phyloP scores from a whole-genome alignment of 352 stramenopile species.

The Saprolegnia diclina region DNA sequence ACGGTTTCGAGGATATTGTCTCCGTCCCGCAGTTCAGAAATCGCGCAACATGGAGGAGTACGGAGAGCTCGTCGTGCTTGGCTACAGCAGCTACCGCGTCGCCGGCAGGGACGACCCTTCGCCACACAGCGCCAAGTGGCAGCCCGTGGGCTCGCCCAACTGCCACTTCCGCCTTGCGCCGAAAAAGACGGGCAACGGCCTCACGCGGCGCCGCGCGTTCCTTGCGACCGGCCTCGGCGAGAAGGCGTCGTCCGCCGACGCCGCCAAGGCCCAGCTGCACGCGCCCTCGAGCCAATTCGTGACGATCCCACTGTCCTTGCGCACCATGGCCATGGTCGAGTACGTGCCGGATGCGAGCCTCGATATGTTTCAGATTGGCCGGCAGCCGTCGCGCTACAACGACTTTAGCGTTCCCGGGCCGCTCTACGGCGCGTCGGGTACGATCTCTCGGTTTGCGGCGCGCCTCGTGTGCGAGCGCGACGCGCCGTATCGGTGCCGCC shows the following conservation, averaged over 20 bases:
- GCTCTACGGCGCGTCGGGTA: conserved; percentile 62
- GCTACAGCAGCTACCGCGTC: conserved; percentile 80
- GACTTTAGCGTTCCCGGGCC: conserved; percentile 73
- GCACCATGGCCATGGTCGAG: conserved; percentile 54
- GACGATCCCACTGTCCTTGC: conserved; percentile 34
- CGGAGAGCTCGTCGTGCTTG: conserved; percentile 72
- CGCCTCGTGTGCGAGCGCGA: conserved; percentile 56
- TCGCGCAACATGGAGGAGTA: conserved; percentile 31
- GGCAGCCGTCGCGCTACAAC: conserved; percentile 67
- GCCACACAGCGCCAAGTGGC: conserved; percentile 2
- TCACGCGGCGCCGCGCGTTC: neutral
- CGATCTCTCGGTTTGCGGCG: conserved; percentile 65
- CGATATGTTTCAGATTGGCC: conserved; percentile 81
- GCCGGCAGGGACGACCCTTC: conserved; percentile 20
- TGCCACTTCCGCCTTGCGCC: conserved; percentile 1
- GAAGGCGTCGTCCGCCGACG: neutral
- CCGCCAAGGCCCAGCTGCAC: neutral
- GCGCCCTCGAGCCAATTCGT: conserved; percentile 11
- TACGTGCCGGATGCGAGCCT: conserved; percentile 39
- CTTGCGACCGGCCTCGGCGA: neutral
- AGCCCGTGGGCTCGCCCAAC: conserved; percentile 13
- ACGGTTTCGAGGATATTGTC: neutral
- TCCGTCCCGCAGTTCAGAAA: neutral
- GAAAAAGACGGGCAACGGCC: neutral
- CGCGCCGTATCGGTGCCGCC: conserved; percentile 53